These are phyloP conservation scores for Xerocomus brunneocitrinus DNA, from an alignment of 768 basidiomycete species.

Conservation along the genomic window DNA sequence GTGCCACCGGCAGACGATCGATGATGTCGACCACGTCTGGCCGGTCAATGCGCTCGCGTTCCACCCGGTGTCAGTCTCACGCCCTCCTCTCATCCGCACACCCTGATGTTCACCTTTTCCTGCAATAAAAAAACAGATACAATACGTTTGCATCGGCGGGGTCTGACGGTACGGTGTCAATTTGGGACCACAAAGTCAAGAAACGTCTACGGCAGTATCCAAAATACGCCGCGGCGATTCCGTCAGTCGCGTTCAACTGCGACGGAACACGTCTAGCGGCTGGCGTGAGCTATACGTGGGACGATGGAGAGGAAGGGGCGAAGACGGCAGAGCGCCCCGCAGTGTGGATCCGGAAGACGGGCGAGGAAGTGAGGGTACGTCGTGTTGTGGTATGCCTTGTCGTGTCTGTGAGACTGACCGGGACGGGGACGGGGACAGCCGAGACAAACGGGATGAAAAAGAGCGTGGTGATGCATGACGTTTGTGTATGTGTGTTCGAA, in stretches of 20 bases:
- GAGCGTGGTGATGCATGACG: background rate
- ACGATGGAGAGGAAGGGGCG: constrained; percentile 72
- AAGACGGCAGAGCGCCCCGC: constrained; percentile 61
- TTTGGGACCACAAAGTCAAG: constrained; percentile 97
- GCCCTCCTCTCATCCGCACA: background rate
- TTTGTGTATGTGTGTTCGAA: background rate
- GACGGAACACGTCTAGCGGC: constrained; percentile 81
- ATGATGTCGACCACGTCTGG: constrained; percentile 93
- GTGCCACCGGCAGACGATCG: constrained; percentile 87
- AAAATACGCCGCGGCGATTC: constrained; percentile 71
- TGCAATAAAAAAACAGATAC: constrained; percentile 43
- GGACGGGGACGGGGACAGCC: constrained; percentile 8
- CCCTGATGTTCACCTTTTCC: too few relatives aligned
- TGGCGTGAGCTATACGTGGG: constrained; percentile 88
- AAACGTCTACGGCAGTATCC: constrained; percentile 90
- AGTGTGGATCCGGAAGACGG: constrained; percentile 57
- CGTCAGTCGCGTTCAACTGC: constrained; percentile 75
- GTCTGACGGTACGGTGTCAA: constrained; percentile 88
- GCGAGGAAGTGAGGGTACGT: constrained; percentile 74
- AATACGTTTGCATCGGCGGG: constrained; percentile 96
- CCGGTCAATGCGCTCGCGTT: constrained; percentile 95
- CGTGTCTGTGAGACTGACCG: background rate
- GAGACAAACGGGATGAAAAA: constrained; percentile 19
- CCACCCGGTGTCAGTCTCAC: constrained; percentile 66
- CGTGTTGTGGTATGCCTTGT: background rate